phyloP scores from a whole-genome alignment of 2,329 filamentous ascomycete species.

The Xylaria sp. region DNA sequence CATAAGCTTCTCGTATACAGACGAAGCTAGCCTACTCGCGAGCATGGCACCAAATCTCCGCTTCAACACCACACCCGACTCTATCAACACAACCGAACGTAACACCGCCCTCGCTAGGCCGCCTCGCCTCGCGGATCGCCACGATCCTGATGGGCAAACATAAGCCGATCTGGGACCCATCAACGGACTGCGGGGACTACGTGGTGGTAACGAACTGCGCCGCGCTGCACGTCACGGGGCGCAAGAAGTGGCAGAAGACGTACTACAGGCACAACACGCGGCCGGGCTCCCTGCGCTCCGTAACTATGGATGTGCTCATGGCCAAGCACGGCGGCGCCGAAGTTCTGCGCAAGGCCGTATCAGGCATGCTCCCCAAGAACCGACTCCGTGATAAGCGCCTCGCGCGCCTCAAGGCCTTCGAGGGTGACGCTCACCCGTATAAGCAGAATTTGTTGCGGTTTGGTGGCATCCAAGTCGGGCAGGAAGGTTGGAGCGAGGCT shows the following conservation, averaged over 20 bases:
- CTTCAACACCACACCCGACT: slow-evolving; percentile 70
- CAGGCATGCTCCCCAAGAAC: slow-evolving; percentile 99
- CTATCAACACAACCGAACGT: slow-evolving; percentile 68
- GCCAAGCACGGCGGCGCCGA: slow-evolving; percentile 93
- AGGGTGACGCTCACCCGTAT: slow-evolving; percentile 92
- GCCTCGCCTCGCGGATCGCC: slow-evolving; percentile 88
- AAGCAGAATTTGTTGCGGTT: slow-evolving; percentile 86
- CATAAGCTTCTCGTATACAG: slow-evolving; percentile 51
- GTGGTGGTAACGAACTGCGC: slow-evolving; percentile 93
- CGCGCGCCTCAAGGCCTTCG: slow-evolving; percentile 92
- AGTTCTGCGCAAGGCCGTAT: slow-evolving; percentile 89
- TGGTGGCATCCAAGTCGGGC: slow-evolving; percentile 67
- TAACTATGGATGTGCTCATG: slow-evolving; percentile 96
- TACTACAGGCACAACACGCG: slow-evolving; percentile 96
- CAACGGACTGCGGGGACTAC: slow-evolving; percentile 98
- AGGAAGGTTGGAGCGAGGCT: slow-evolving; percentile 64
- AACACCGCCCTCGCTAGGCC: slow-evolving; percentile 83
- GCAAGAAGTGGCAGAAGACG: slow-evolving; percentile 91
- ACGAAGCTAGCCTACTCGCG: slow-evolving; percentile 96
- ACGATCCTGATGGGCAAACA: slow-evolving; percentile 96
- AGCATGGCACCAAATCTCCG: slow-evolving; percentile 90
- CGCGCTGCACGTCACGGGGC: slow-evolving; percentile 86
- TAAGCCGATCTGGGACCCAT: slow-evolving; percentile 97
- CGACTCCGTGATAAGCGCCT: slow-evolving; percentile 87
- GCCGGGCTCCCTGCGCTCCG: slow-evolving; percentile 84